Evolutionary conservation across 2,329 filamentous ascomycete genomes (phyloP), one percentile per base, ranked within the genome.

Genomic region (Sporothrix humicola): DNA sequence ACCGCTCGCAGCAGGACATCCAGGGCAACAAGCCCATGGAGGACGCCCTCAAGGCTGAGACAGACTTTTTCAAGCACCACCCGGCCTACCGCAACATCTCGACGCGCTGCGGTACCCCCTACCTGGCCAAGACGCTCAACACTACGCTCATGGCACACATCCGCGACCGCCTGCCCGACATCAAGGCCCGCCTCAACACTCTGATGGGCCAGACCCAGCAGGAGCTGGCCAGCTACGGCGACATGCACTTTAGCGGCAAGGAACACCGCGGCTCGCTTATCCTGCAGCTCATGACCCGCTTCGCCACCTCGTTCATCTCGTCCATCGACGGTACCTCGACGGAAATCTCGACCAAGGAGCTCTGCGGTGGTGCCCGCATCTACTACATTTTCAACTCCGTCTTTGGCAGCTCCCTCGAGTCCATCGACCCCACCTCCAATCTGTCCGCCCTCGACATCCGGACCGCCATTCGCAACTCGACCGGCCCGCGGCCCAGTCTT

Each of bases 381-480:
- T 98, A 98, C 85, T 98, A 98, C 84, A 98, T 98, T 78, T 98
- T 98, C 87, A 98, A 98, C 84, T 97, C 95, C 5, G 95, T 98
- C 59, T 99, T 98, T 82, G 96, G 96, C 74, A 98, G 95, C 82
- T 97, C 95, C 23, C 86, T 99, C 69, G 96, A 99, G 81, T 93
- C 94, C 26, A 97, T 99, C 77, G 95, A 99, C 78, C 96, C 96
- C 4, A 99, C 95, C 1, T 93, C 92, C 66, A 99, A 99, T 79
- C 90, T 99, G 74, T 96, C 96, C 7, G 93, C 95, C 15, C 89
- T 95, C 68, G 96, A 99, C 81, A 99, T 99, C 77, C 90, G 96
- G 81, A 99, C 96, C 13, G 96, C 96, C 3, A 99, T 99, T 78
- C 92, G 96, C 79, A 99, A 99, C 84, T 99, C 96, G 0, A 99